phyloP scores from a whole-genome alignment of 495 filamentous ascomycete genomes.

The Friedmanniomyces endolithicus region DNA sequence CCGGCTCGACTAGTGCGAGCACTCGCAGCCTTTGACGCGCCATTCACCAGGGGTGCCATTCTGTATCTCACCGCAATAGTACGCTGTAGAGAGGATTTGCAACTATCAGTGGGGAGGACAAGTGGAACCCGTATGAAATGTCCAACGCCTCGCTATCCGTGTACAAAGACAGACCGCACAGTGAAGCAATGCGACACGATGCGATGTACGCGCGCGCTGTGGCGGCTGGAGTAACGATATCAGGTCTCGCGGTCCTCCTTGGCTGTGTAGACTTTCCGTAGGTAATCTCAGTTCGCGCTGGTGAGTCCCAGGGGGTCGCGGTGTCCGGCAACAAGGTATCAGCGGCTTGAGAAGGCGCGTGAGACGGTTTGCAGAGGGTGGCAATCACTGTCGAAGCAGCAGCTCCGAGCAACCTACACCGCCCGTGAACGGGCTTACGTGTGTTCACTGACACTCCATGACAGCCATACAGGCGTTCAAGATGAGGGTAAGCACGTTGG shows the following conservation, averaged over 20 bases:
- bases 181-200: not conserved
- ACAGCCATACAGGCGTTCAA: not conserved
- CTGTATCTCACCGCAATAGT: not conserved
- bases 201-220: not conserved
- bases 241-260: not conserved
- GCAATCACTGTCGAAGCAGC: not conserved
- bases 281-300: not conserved
- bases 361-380: not conserved
- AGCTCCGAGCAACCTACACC: not conserved
- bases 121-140: not conserved
- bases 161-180: not conserved
- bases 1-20: constrained; percentile 8
- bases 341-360: not conserved
- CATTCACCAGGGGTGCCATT: not conserved
- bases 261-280: not conserved
- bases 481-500: not conserved
- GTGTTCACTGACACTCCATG: not conserved
- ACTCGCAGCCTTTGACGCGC: constrained; percentile 2
- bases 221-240: not conserved
- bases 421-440: not conserved
- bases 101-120: not conserved
- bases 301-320: not conserved
- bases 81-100: not conserved
- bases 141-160: not conserved
- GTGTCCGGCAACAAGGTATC: not conserved